Percentiles rank a stretch among this genome's conserved stretches.
Evolutionary conservation across 176 grass and related monocot genomes (phyloP).

Genomic region (Aegilops umbellulata): DNA sequence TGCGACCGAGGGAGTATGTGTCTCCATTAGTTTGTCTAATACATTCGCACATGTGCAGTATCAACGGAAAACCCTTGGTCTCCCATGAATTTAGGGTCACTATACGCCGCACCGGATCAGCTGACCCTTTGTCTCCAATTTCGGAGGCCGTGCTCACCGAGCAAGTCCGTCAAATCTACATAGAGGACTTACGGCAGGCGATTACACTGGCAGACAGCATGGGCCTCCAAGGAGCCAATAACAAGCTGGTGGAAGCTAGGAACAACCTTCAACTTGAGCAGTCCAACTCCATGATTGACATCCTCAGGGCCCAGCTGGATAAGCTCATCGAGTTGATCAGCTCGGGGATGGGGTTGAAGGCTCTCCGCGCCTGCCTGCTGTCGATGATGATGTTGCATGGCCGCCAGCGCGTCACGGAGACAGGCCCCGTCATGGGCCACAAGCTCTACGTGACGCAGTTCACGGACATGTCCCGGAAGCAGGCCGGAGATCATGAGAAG

Average conservation of each 20-base stretch:
- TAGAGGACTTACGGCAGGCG: not conserved
- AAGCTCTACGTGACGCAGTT: not conserved
- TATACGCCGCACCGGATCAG: constrained; percentile 7
- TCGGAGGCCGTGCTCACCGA: not conserved
- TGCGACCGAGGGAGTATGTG: no score
- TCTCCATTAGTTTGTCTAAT: no score
- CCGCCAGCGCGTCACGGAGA: not conserved
- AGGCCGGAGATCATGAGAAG: not conserved
- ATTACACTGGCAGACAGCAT: not conserved
- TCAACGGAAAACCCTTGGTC: not conserved
- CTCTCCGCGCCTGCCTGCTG: not conserved
- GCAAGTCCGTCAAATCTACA: not conserved
- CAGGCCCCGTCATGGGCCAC: not conserved
- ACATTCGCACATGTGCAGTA: not conserved
- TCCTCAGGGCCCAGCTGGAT: not conserved
- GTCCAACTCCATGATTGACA: not conserved
- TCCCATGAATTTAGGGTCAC: not conserved
- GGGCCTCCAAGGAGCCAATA: not conserved
- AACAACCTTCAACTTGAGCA: not conserved
- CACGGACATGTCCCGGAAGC: not conserved
- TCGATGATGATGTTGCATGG: not conserved
- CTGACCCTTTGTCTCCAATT: not conserved
- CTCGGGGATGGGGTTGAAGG: not conserved
- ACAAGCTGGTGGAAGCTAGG: constrained; percentile 7
- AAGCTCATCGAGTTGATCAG: not conserved